These are phyloP conservation scores for Penicillium pancosmium DNA, from an alignment of 495 filamentous ascomycete species.

Conservation along the genomic window DNA sequence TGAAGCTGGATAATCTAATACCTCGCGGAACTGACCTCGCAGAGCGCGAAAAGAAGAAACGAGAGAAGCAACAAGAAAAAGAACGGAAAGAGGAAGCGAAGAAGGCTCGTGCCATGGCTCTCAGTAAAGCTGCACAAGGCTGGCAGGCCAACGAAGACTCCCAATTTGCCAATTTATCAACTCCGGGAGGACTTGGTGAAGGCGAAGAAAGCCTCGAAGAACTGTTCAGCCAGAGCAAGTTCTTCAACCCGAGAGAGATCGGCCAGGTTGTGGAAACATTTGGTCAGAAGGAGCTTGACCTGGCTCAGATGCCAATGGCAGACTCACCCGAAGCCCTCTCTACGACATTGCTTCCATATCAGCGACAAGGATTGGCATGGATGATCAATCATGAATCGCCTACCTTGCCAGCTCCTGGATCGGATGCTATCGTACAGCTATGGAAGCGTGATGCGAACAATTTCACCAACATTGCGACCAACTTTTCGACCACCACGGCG, in stretches of 20 bases:
- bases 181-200: conserved; percentile 24
- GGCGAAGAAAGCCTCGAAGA: conserved; percentile 56
- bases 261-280: conserved; percentile 70
- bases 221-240: conserved; percentile 66
- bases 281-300: conserved; percentile 65
- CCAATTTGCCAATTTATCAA: conserved; percentile 36
- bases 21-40: conserved; percentile 40
- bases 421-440: conserved; percentile 71
- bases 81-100: conserved; percentile 55
- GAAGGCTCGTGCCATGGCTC: conserved; percentile 43
- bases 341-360: conserved; percentile 76
- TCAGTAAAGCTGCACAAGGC: conserved; percentile 39
- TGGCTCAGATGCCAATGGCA: conserved; percentile 75
- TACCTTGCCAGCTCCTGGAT: conserved; percentile 59
- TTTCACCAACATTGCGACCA: conserved; percentile 78
- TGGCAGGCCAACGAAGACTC: conserved; percentile 31
- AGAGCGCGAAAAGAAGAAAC: conserved; percentile 35
- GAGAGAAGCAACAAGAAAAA: conserved; percentile 39
- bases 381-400: conserved; percentile 77
- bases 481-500: conserved; percentile 57
- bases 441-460: conserved; percentile 65
- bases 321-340: conserved; percentile 63
- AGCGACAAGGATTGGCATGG: conserved; percentile 84
- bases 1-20: conserved; percentile 66
- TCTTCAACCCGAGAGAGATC: conserved; percentile 69